Percentiles rank a stretch among this genome's conserved stretches.
Conservation (phyloP, 768 basidiomycete genomes). For the Lentinus brumalis region DNA sequence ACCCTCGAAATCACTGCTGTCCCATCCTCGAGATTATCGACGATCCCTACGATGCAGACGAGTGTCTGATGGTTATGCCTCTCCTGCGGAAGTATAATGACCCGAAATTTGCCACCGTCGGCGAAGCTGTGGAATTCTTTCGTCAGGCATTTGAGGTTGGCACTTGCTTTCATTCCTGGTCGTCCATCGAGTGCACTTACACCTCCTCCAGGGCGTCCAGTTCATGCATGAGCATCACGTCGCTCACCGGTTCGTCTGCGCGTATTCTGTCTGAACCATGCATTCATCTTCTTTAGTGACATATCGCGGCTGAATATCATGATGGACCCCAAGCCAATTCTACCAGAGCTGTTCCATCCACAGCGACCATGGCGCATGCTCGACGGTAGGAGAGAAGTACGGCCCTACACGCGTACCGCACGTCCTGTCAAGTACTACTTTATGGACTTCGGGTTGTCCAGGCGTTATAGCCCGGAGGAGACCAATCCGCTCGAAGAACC, state of each 20-base stretch:
- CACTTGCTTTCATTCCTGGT: no score
- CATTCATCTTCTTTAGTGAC: no score
- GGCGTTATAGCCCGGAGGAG: conserved; percentile 29
- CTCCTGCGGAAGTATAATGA: background rate
- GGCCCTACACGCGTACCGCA: conserved; percentile 21
- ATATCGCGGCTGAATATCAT: conserved; percentile 1
- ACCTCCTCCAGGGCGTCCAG: conserved; percentile 9
- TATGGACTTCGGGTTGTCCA: conserved; percentile 29
- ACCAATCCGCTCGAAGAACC: conserved; percentile 25
- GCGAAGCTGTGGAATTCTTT: background rate
- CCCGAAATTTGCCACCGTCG: background rate
- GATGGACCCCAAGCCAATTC: conserved; percentile 10
- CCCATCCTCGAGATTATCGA: conserved; percentile 15
- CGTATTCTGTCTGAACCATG: no score
- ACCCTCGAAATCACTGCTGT: conserved; percentile 19
- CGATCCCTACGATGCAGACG: background rate
- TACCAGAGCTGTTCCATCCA: conserved; percentile 15
- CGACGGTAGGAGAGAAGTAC: conserved; percentile 6
- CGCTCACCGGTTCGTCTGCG: conserved; percentile 7
- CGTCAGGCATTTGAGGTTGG: background rate
- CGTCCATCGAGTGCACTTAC: no score
- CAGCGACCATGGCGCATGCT: conserved; percentile 29
- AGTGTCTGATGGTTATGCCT: conserved; percentile 14
- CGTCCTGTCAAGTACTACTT: conserved; percentile 30
- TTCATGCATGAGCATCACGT: conserved; percentile 20